Evolutionary conservation across 176 grass and related monocot genomes (phyloP), one percentile per base, ranked within the genome.

Genomic region (Raddia distichophylla): DNA sequence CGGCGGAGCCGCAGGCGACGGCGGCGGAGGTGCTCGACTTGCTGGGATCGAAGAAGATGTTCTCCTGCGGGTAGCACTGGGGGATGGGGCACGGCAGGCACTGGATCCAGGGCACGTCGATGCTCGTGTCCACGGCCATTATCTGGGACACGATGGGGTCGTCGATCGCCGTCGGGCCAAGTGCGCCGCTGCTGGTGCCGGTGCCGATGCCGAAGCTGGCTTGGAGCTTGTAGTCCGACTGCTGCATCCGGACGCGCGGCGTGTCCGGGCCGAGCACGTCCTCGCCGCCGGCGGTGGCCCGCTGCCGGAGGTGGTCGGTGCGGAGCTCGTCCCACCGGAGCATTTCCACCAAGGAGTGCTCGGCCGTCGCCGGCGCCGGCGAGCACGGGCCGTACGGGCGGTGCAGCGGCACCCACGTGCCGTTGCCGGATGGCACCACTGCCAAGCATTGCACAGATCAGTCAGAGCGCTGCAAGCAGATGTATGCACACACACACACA

Each of bases 1-100:
- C 89, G 72, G 35, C 48, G 73, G 42, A 90, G 61, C 27, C 67
- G 78, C 13, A 93, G 8, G 27, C 42, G 44, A 77, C 75, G 22
- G 58, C n/a, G 13, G 44, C 14, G 58, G 20, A 45, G 58, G 20
- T 77, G 22, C 58, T 77, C 44, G 75, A 77, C 75, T 5, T 33
- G 19, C 8, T 6, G 43, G 75, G 75, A 49, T 77, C 59, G 58
- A 49, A 77, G 7, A 45, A 60, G n/a, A 43, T 13, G 56, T 47
- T 46, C 6, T 56, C 40, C n/a, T 75, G 73, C 10, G 55, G 73
- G 40, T 75, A 75, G 73, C 73, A 75, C 37, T 3, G 37, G 5
- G 55, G 55, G 18, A 60, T 9, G 54, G 40, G 73, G 73, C 73
- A 75, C 4, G 71, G 71, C 50, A 56, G 71, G 51, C 71, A 76